Percentiles rank a stretch among this genome's conserved stretches.
Conservation (phyloP, 83 land plant species). For the Thuja plicata region DNA sequence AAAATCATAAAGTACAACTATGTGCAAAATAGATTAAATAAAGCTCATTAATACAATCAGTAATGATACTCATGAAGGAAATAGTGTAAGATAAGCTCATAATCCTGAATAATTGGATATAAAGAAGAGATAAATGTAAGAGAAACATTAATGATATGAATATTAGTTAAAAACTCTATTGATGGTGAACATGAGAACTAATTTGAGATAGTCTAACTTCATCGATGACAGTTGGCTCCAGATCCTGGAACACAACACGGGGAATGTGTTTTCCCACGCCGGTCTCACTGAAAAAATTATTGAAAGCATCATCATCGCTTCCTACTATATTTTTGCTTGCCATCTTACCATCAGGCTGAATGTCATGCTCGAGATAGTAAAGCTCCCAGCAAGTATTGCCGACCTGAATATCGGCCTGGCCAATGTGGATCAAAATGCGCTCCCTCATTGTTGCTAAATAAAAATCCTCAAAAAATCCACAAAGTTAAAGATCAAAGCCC, state of each 20-base stretch:
- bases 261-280: constrained; percentile 60
- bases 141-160: no score
- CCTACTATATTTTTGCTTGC: constrained; percentile 51
- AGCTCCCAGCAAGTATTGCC: constrained; percentile 67
- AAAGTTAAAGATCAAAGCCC: background rate
- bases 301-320: constrained; percentile 53
- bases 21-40: no score
- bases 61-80: no score
- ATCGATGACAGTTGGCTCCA: constrained; percentile 68
- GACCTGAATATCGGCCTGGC: constrained; percentile 68
- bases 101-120: no score
- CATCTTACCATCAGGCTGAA: constrained; percentile 77
- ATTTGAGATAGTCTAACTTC: no score
- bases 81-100: no score
- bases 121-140: no score
- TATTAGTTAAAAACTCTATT: no score
- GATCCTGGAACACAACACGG: constrained; percentile 59
- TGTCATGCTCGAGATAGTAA: constrained; percentile 61
- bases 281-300: constrained; percentile 43
- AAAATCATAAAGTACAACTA: no score
- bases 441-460: constrained; percentile 26
- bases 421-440: constrained; percentile 51
- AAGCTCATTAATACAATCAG: no score
- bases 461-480: background rate
- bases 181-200: no score